Evolutionary conservation across 352 stramenopile species (phyloP), one percentile per base, ranked within the genome.

Genomic region (Plasmopara viticola): DNA sequence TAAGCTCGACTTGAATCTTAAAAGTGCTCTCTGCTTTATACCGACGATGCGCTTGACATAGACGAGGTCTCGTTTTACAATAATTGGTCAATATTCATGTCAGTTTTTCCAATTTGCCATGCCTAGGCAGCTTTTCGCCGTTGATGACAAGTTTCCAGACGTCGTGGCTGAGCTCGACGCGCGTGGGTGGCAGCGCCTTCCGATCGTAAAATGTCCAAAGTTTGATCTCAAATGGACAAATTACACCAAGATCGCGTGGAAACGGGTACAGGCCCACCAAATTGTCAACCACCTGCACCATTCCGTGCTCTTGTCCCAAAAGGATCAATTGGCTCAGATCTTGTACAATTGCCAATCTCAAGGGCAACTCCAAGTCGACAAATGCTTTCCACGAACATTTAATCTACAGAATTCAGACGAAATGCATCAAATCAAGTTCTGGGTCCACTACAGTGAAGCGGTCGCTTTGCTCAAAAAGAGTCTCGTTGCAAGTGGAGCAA

Each of bases 271-370:
- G 9, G 30, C 56, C 8, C 9, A 51, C 9, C 77, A 87, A 58
- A 60, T 72, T 43, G 62, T 90, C 46, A 91, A 87, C 56, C 80
- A 91, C 51, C 58, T 91, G 46, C 66, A 84, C 38, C 51, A 85
- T 51, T 64, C 78, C 0, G 59, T 87, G 8, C 53, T 79, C 20
- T 74, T 89, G 33, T 87, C 74, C 8, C 74, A 74, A 15, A 91
- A 91, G 61, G 59, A 86, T 47, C 60, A 60, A 44, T 65, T 87
- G 25, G 66, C 71, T 2, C 44, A 39, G 48, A 55, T 71, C 12
- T 45, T 87, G 35, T 76, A 80, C 41, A 39, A 12, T 17, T 9
- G 14, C 20, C 4, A 20, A 0, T 30, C 38, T 14, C 37, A 17
- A 45, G 56, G 40, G 0, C 44, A 49, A 29, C 38, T 29, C 4